Conservation (phyloP, 164 flowering plant genomes). For the Berberis vulgaris region DNA sequence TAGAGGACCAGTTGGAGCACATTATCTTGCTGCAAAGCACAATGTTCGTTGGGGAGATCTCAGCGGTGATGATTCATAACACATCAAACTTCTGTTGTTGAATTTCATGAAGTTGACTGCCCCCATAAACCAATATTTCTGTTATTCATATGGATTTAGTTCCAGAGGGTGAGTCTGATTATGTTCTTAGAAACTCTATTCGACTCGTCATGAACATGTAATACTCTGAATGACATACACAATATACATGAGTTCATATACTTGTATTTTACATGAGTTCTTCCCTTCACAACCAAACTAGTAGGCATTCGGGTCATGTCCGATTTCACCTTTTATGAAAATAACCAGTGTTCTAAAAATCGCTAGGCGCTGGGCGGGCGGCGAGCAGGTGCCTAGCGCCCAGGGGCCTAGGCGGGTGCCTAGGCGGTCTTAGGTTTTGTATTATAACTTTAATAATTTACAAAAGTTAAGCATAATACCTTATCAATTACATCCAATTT, state of each 20-base stretch:
- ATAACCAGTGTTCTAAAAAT: too few relatives aligned
- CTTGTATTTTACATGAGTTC: background rate
- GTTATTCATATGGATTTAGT: background rate
- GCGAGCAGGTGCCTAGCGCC: too few relatives aligned
- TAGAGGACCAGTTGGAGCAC: conserved; percentile 94
- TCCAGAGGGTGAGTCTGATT: background rate
- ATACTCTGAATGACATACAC: too few relatives aligned
- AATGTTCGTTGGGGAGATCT: conserved; percentile 91
- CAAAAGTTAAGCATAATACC: too few relatives aligned
- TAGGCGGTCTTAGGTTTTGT: too few relatives aligned
- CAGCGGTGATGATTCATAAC: conserved; percentile 15
- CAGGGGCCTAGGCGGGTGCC: too few relatives aligned
- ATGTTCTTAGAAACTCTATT: background rate
- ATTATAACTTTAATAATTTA: too few relatives aligned
- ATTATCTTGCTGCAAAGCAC: conserved; percentile 83
- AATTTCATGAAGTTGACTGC: background rate
- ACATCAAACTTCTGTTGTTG: background rate
- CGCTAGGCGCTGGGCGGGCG: too few relatives aligned
- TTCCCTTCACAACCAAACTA: too few relatives aligned
- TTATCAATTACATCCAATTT: too few relatives aligned
- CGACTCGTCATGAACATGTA: background rate
- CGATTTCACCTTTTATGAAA: too few relatives aligned
- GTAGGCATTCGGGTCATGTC: too few relatives aligned
- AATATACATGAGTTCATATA: background rate
- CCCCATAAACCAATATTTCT: background rate